A percentile compares a stretch with the other conserved stretches of the same genome.
phyloP scores from a whole-genome alignment of 129 eudicot genomes.

The Sambucus nigra region DNA sequence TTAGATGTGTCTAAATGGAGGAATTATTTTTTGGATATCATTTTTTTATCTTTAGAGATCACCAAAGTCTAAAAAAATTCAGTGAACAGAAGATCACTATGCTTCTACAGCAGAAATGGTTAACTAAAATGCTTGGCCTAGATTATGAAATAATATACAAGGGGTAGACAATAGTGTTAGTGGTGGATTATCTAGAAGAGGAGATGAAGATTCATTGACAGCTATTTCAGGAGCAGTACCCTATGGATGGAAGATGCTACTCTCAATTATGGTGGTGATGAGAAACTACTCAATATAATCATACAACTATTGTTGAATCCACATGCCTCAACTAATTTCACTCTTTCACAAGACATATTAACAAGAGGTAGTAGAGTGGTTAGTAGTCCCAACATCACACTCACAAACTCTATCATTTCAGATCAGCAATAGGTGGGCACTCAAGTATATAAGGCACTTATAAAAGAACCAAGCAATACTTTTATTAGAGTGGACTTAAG shows the following conservation, averaged over 20 bases:
- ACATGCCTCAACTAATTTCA: neutral
- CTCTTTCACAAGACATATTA: neutral
- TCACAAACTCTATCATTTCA: too few species aligned
- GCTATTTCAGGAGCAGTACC: neutral
- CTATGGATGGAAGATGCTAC: neutral
- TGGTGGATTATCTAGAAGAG: slow-evolving; percentile 8
- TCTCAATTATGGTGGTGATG: neutral
- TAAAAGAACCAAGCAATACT: neutral
- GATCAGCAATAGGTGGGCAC: neutral
- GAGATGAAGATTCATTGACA: neutral
- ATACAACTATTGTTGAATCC: neutral
- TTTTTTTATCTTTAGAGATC: neutral
- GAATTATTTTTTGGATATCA: neutral
- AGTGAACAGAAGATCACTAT: neutral
- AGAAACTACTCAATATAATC: neutral
- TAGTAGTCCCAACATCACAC: neutral
- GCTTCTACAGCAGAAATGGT: slow-evolving; percentile 6
- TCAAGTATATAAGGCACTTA: neutral
- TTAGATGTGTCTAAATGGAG: neutral
- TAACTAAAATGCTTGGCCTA: neutral
- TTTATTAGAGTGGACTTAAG: neutral
- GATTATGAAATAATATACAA: neutral
- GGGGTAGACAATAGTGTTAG: neutral
- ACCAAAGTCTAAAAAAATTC: neutral
- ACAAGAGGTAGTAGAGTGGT: too few species aligned